Base-by-base conservation (phyloP, 2,329 filamentous ascomycete genomes). In the Apiospora marii region DNA sequence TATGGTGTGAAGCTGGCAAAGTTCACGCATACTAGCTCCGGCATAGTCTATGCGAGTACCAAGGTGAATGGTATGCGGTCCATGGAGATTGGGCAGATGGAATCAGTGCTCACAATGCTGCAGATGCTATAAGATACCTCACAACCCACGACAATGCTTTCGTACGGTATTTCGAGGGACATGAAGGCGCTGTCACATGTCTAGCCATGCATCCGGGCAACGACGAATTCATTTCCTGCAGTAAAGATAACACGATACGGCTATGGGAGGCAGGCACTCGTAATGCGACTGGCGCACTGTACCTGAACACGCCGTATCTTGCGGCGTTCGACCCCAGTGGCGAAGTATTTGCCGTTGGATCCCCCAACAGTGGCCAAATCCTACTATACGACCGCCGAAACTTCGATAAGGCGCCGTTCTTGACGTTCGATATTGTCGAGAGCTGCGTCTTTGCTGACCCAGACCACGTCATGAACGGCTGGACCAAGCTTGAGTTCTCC, bases 91-190 rank as follows among this genome's bases (percentile, higher is more conserved):
- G 22, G 37, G 14, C 4, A 30, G 13, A 27, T 43, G n/a, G 24
- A 22, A 12, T 16, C 41, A 24, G 24, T 70, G 12, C 70, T 64
- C 19, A 68, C 27, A 30, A 70, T 73, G 37, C 46, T 49, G 27
- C 72, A 92, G 93, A 96, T 85, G 95, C 91, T 78, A 97, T 93
- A 76, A 92, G 91, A 81, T 98, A 93, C 84, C 92, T 95, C 74
- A 97, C 90, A 72, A 98, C 92, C 16, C 96, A 99, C 83, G 96
- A 98, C 82, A 98, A 98, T 84, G 93, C 92, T 73, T 99, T 97
- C 82, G 93, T 98, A 74, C 93, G 96, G 74, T 99, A 99, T 84
- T 99, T 98, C 81, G 92, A 94, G 74, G 96, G 96, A 69, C 96
- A 99, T 82, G 93, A 93, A 58, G 92, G 90, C 73, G 88, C 92